Conservation (phyloP, 2,329 filamentous ascomycete genomes). For the Sclerotinia sclerotiorum region DNA sequence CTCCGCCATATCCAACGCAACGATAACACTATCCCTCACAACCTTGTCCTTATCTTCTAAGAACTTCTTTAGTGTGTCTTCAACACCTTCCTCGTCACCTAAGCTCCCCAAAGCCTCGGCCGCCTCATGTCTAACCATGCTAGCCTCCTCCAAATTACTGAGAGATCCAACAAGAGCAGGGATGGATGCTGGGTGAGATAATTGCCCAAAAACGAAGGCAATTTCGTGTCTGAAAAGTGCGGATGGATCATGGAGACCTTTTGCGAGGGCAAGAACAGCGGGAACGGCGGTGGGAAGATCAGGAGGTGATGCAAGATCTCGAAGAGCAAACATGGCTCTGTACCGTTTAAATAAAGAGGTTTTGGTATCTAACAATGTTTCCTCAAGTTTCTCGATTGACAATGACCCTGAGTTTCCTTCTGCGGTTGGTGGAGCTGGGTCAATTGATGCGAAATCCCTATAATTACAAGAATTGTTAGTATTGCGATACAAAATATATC, state of each 20-base stretch:
- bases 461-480: conserved; percentile 29
- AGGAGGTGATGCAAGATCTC: conserved; percentile 90
- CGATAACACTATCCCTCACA: conserved; percentile 90
- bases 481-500: conserved; percentile 16
- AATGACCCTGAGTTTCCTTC: conserved; percentile 67
- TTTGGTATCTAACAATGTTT: conserved; percentile 73
- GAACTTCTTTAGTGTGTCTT: conserved; percentile 79
- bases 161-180: conserved; percentile 79
- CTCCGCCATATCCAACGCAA: conserved; percentile 96
- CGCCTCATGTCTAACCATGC: conserved; percentile 97
- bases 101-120: conserved; percentile 93
- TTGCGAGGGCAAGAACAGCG: conserved; percentile 82
- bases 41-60: conserved; percentile 89
- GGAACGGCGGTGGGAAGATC: conserved; percentile 84
- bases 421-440: conserved; percentile 87
- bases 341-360: conserved; percentile 88
- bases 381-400: conserved; percentile 72
- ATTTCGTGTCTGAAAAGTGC: conserved; percentile 97
- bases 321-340: conserved; percentile 95
- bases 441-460: conserved; percentile 93
- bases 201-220: conserved; percentile 95
- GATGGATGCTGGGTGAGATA: conserved; percentile 95
- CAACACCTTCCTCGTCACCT: conserved; percentile 89
- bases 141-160: conserved; percentile 76
- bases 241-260: conserved; percentile 80